Conservation (phyloP, 2,329 filamentous ascomycete genomes). For the Alternaria tenuissima region DNA sequence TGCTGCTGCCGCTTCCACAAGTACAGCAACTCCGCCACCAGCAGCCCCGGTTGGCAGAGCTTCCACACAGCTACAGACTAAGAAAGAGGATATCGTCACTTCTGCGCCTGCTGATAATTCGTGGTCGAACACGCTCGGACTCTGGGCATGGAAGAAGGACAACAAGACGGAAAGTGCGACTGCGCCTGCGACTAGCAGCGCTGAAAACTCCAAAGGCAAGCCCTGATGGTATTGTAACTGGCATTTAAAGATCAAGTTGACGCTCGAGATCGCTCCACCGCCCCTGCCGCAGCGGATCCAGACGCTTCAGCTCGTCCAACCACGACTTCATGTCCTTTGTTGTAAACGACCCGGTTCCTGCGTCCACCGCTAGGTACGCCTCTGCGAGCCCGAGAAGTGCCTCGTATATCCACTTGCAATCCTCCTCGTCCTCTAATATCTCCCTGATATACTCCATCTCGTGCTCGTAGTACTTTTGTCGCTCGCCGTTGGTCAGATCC, state of each 20-base stretch:
- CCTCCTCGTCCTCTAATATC: slow-evolving; percentile 70
- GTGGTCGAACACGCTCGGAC: slow-evolving; percentile 40
- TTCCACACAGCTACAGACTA: slow-evolving; percentile 16
- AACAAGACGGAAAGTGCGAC: slow-evolving; percentile 61
- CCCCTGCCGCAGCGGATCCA: slow-evolving; percentile 78
- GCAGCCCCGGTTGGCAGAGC: slow-evolving; percentile 22
- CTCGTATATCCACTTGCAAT: slow-evolving; percentile 90
- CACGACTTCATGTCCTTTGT: slow-evolving; percentile 57
- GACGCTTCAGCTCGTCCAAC: slow-evolving; percentile 70
- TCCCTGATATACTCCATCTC: slow-evolving; percentile 81
- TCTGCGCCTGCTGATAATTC: slow-evolving; percentile 21
- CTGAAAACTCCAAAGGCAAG: slow-evolving; percentile 64
- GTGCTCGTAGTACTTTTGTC: slow-evolving; percentile 69
- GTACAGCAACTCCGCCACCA: slow-evolving; percentile 23
- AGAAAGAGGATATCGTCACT: slow-evolving; percentile 20
- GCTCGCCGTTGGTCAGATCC: slow-evolving; percentile 67
- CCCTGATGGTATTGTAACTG: slow-evolving; percentile 55
- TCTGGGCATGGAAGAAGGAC: slow-evolving; percentile 46
- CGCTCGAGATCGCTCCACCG: slow-evolving; percentile 77
- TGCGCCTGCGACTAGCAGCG: slow-evolving; percentile 56
- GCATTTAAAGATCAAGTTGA: slow-evolving; percentile 51
- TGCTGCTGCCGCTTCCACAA: slow-evolving; percentile 31
- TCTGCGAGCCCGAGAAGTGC: slow-evolving; percentile 79
- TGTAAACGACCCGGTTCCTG: slow-evolving; percentile 50
- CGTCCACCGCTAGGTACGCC: slow-evolving; percentile 62